These are phyloP conservation scores for Linderniella brevidens DNA, from an alignment of 257 asterid genomes.

Conservation along the genomic window DNA sequence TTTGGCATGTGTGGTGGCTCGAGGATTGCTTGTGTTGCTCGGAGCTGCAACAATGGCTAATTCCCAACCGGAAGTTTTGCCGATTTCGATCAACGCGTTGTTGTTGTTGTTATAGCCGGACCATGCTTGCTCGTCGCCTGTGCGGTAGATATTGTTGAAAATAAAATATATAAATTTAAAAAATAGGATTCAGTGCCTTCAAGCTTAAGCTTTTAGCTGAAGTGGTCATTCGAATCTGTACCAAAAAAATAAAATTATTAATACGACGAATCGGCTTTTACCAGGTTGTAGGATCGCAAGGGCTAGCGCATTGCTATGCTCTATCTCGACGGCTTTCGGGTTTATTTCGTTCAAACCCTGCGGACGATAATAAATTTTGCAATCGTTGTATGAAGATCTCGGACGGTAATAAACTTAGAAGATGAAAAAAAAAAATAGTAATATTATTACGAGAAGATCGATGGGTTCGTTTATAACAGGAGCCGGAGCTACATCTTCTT, in stretches of 20 bases:
- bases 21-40: conserved; percentile 28
- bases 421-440: background rate
- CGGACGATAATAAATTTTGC: background rate
- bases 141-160: no score
- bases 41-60: conserved; percentile 49
- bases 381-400: background rate
- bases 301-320: conserved; percentile 60
- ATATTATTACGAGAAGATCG: conserved; percentile 39
- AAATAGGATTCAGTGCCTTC: no score
- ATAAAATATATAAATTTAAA: no score
- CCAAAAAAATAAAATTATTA: no score
- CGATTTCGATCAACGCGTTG: conserved; percentile 27
- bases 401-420: background rate
- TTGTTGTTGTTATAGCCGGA: background rate
- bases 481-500: conserved; percentile 18
- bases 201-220: no score
- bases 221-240: no score
- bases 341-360: conserved; percentile 49
- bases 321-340: conserved; percentile 34
- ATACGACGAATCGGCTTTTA: background rate
- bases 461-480: conserved; percentile 22
- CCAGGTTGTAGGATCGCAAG: conserved; percentile 63
- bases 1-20: conserved; percentile 14
- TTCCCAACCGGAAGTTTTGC: conserved; percentile 58
- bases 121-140: conserved; percentile 17